A percentile compares a stretch with the other conserved stretches of the same genome.
Evolutionary conservation across 2,329 filamentous ascomycete genomes (phyloP).

Genomic region (Xylariaceae sp.): DNA sequence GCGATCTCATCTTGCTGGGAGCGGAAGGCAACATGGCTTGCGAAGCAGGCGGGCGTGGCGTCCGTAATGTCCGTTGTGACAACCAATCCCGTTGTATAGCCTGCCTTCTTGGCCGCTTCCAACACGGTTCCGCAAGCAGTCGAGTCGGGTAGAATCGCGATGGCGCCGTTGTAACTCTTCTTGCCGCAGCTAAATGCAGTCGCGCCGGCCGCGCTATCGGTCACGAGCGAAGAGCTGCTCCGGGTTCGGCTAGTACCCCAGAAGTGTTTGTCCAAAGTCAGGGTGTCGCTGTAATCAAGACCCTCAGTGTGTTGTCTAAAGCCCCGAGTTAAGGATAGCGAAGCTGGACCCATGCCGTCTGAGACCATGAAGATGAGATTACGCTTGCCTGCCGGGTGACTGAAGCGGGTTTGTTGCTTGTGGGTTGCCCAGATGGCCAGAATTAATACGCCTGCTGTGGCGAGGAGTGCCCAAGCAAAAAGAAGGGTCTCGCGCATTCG

Average conservation of each 20-base stretch:
- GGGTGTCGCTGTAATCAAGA: conserved; percentile 74
- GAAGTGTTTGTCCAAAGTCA: conserved; percentile 85
- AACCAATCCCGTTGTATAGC: conserved; percentile 91
- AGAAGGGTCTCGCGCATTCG: conserved; percentile 73
- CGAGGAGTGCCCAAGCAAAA: conserved; percentile 82
- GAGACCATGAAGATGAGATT: conserved; percentile 99
- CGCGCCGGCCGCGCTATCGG: conserved; percentile 94
- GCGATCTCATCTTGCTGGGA: conserved; percentile 89
- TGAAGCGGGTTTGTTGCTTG: conserved; percentile 56
- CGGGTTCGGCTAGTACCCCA: conserved; percentile 90
- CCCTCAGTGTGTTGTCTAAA: conserved; percentile 80
- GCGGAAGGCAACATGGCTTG: conserved; percentile 81
- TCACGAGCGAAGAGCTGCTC: conserved; percentile 83
- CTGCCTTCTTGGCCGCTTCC: conserved; percentile 89
- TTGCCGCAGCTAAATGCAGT: conserved; percentile 91
- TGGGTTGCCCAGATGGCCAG: conserved; percentile 82
- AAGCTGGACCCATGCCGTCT: conserved; percentile 96
- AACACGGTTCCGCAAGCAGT: conserved; percentile 89
- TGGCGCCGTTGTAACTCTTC: conserved; percentile 98
- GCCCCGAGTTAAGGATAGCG: conserved; percentile 82
- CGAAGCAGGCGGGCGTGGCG: conserved; percentile 95
- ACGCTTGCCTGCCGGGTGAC: conserved; percentile 68
- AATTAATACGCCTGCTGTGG: conserved; percentile 78
- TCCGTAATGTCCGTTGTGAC: conserved; percentile 96
- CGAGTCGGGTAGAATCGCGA: conserved; percentile 84